Evolutionary conservation across 2,329 filamentous ascomycete species (phyloP).

Genomic region (Aspergillus sp.): DNA sequence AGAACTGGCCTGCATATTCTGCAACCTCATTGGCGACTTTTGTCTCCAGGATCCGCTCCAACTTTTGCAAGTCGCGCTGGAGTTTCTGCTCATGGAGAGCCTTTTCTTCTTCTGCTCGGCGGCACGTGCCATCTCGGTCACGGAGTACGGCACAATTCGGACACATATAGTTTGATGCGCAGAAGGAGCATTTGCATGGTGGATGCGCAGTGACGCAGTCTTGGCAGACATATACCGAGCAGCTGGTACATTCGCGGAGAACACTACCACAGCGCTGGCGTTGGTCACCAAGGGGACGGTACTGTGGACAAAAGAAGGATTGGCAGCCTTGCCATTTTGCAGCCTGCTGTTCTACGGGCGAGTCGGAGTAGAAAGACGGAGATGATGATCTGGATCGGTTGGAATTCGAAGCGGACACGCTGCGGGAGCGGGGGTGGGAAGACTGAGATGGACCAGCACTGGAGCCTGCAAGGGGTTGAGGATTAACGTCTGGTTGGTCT

Average conservation of each 20-base stretch:
- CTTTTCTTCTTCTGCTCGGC: conserved; percentile 39
- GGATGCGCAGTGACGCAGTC: conserved; percentile 43
- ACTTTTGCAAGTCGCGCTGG: conserved; percentile 41
- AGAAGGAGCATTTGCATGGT: conserved; percentile 47
- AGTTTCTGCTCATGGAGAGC: conserved; percentile 40
- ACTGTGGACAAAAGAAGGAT: conserved; percentile 49
- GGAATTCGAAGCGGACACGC: conserved; percentile 40
- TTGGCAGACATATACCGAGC: conserved; percentile 48
- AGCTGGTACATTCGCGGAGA: conserved; percentile 47
- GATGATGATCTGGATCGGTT: conserved; percentile 43
- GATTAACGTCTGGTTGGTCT: conserved; percentile 28
- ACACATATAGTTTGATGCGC: conserved; percentile 44
- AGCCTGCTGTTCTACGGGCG: conserved; percentile 31
- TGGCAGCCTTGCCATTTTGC: conserved; percentile 48
- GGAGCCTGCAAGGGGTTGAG: conserved; percentile 20
- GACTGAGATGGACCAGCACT: conserved; percentile 15
- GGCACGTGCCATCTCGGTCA: conserved; percentile 41
- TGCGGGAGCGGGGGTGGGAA: conserved; percentile 33
- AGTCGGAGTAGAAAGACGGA: conserved; percentile 39
- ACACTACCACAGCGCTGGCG: conserved; percentile 45
- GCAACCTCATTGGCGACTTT: conserved; percentile 45
- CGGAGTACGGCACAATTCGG: conserved; percentile 44
- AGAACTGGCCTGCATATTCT: conserved; percentile 43
- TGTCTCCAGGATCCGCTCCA: conserved; percentile 40
- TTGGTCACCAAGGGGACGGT: conserved; percentile 45